A percentile compares a stretch with the other conserved stretches of the same genome.
Conservation (phyloP, 768 basidiomycete genomes). For the Rubroboletus satanas region DNA sequence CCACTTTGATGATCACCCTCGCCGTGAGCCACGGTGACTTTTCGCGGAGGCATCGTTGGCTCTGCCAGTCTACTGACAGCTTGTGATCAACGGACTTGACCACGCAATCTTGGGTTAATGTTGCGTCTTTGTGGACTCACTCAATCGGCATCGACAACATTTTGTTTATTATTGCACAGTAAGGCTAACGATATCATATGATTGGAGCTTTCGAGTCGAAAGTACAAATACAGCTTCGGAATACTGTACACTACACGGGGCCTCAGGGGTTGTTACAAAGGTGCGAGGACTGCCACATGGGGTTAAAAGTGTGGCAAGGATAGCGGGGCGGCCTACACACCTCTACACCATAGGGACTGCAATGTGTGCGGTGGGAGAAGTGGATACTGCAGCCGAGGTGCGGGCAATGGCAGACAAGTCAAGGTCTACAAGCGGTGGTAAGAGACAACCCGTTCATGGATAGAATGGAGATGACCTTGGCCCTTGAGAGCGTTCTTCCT, state of each 20-base stretch:
- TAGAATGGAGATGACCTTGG: conserved; percentile 36
- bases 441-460: background rate
- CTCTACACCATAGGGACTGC: conserved; percentile 17
- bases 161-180: conserved; percentile 8
- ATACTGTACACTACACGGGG: conserved; percentile 3
- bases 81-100: no score
- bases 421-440: conserved; percentile 25
- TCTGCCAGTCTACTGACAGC: background rate
- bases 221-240: conserved; percentile 21
- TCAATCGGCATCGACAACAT: background rate
- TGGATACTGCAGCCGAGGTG: conserved; percentile 68
- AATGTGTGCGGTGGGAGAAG: conserved; percentile 39
- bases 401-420: conserved; percentile 81
- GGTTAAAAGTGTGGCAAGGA: background rate
- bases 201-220: background rate
- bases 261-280: background rate
- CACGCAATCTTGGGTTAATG: background rate
- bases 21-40: background rate
- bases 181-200: background rate
- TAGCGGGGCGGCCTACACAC: conserved; percentile 4
- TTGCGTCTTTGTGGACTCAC: no score
- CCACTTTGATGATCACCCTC: background rate
- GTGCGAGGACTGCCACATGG: background rate
- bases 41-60: background rate
- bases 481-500: conserved; percentile 71